Conservation (phyloP, 768 basidiomycete genomes). For the Dentipellis fragilis region DNA sequence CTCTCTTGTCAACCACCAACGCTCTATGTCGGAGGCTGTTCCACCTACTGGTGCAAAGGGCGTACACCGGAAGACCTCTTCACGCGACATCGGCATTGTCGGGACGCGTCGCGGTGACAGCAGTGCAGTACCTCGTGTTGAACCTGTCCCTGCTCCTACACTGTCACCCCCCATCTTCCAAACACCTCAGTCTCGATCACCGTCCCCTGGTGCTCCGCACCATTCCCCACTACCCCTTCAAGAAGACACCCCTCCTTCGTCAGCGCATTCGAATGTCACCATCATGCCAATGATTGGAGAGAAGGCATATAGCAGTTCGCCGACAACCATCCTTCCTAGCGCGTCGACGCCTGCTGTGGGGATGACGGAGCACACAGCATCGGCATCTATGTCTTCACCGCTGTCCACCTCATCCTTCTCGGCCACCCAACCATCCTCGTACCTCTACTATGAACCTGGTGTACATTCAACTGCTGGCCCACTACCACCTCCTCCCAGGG, state of each 20-base stretch:
- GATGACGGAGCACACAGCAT: not conserved
- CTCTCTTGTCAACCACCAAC: slow-evolving; percentile 24
- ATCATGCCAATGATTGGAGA: no score
- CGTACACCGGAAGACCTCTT: slow-evolving; percentile 29
- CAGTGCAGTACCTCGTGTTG: not conserved
- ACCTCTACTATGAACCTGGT: slow-evolving; percentile 55
- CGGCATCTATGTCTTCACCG: not conserved
- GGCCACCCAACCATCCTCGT: slow-evolving; percentile 24
- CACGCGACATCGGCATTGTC: slow-evolving; percentile 44
- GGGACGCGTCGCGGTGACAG: slow-evolving; percentile 27
- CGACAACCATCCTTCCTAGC: not conserved
- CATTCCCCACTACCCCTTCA: slow-evolving; percentile 12
- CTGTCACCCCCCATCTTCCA: slow-evolving; percentile 29
- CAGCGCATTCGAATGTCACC: no score
- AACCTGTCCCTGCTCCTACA: slow-evolving; percentile 7
- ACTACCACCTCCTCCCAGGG: slow-evolving; percentile 58
- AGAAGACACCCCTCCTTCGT: no score
- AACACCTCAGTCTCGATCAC: slow-evolving; percentile 23
- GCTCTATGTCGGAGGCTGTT: slow-evolving; percentile 40
- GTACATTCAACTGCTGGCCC: slow-evolving; percentile 66
- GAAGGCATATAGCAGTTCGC: not conserved
- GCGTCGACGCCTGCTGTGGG: not conserved
- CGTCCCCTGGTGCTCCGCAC: slow-evolving; percentile 16
- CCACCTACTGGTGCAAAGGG: slow-evolving; percentile 18
- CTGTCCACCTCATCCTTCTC: not conserved